phyloP scores from a whole-genome alignment of 805 yeast genomes.

The Metschnikowia picachoensis region DNA sequence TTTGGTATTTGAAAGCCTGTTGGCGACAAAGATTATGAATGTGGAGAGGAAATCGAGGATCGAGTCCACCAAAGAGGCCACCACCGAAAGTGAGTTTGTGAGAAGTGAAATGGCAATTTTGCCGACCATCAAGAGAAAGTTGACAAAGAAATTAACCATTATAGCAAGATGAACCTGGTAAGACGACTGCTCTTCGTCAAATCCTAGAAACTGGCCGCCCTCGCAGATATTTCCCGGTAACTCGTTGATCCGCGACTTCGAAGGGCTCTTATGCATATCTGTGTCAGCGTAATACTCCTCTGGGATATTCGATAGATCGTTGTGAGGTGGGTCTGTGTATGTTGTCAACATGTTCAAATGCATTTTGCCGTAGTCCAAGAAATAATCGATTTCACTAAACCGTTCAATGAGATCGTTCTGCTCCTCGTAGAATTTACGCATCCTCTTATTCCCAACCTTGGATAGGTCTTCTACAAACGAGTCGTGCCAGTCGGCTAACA shows the following conservation, averaged over 20 bases:
- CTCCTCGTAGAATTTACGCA: constrained; percentile 45
- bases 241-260: constrained; percentile 32
- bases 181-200: constrained; percentile 40
- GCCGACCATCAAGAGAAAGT: constrained; percentile 55
- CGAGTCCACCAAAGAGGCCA: constrained; percentile 78
- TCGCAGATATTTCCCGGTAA: constrained; percentile 62
- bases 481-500: constrained; percentile 31
- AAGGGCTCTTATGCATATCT: constrained; percentile 15
- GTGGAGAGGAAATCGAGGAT: constrained; percentile 72
- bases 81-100: constrained; percentile 68
- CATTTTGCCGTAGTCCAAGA: constrained; percentile 64
- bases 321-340: constrained; percentile 33
- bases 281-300: constrained; percentile 12
- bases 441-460: constrained; percentile 20
- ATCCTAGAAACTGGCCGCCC: constrained; percentile 52
- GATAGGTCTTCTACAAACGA: constrained; percentile 16
- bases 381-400: constrained; percentile 56
- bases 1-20: constrained; percentile 43
- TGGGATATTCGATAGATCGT: constrained; percentile 17
- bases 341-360: constrained; percentile 60
- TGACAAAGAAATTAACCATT: constrained; percentile 57
- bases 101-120: constrained; percentile 57
- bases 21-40: constrained; percentile 61
- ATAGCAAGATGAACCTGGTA: constrained; percentile 56
- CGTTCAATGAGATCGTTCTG: constrained; percentile 61